Conservation (phyloP, 352 stramenopile genomes). For the Globisporangium nagaii region DNA sequence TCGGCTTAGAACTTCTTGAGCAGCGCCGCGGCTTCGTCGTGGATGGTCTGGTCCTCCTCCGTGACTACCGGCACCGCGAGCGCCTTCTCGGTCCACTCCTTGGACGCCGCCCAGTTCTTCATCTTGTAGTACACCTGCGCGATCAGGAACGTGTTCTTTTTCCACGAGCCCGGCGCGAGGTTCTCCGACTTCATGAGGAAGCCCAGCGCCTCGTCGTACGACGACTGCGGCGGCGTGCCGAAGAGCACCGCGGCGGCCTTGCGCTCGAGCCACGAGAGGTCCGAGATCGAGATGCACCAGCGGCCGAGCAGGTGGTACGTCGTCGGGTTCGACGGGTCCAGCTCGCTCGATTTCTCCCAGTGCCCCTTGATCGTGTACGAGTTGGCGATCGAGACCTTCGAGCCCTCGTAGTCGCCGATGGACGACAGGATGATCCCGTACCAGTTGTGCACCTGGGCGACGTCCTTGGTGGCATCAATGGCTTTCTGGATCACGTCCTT, state of each 20-base stretch:
- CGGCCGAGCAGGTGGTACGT: constrained; percentile 75
- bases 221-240: constrained; percentile 67
- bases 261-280: constrained; percentile 83
- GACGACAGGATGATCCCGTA: constrained; percentile 81
- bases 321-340: constrained; percentile 69
- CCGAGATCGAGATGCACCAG: constrained; percentile 82
- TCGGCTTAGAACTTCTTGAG: constrained; percentile 47
- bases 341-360: constrained; percentile 69
- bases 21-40: constrained; percentile 64
- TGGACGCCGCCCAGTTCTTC: constrained; percentile 49
- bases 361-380: constrained; percentile 77
- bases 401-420: constrained; percentile 83
- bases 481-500: constrained; percentile 53
- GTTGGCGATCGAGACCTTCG: constrained; percentile 79
- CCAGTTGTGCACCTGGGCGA: constrained; percentile 80
- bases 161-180: constrained; percentile 71
- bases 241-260: constrained; percentile 82
- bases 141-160: constrained; percentile 80
- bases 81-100: constrained; percentile 70
- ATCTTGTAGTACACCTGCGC: constrained; percentile 82
- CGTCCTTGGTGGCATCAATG: constrained; percentile 42
- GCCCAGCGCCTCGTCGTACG: constrained; percentile 74
- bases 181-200: constrained; percentile 78
- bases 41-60: constrained; percentile 65
- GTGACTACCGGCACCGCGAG: constrained; percentile 43